phyloP scores from a whole-genome alignment of 2,329 filamentous ascomycete genomes.

The Trichoderma asperellum region DNA sequence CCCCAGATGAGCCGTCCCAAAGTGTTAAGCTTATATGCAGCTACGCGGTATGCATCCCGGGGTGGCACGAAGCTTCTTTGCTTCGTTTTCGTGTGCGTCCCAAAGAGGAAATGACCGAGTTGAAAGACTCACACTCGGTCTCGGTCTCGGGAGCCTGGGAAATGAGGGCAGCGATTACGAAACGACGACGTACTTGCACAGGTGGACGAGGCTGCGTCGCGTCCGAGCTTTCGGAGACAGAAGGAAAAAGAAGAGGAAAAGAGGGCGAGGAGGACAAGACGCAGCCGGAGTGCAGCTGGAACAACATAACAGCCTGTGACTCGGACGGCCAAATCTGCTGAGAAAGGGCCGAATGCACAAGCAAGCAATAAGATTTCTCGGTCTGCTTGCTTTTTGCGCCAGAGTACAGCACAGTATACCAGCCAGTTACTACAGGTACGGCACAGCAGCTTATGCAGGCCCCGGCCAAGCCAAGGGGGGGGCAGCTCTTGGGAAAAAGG shows the following conservation, averaged over 20 bases:
- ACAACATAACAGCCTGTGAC: slow-evolving; percentile 6
- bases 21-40: slow-evolving; percentile 14
- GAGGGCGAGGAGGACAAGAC: neutral
- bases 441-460: neutral
- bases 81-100: slow-evolving; percentile 23
- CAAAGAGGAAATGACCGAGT: slow-evolving; percentile 23
- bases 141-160: slow-evolving; percentile 18
- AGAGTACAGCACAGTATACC: neutral
- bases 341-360: slow-evolving; percentile 19
- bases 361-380: neutral
- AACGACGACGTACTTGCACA: slow-evolving; percentile 20
- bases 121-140: slow-evolving; percentile 12
- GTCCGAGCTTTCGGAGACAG: neutral
- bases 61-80: slow-evolving; percentile 13
- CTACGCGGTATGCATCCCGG: slow-evolving; percentile 8
- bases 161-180: slow-evolving; percentile 17
- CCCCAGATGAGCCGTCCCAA: neutral
- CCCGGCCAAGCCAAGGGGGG: neutral
- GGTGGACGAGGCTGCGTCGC: slow-evolving; percentile 5
- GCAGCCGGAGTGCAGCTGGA: neutral
- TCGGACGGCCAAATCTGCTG: neutral
- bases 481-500: neutral
- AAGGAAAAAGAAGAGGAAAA: neutral
- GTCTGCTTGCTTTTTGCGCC: neutral
- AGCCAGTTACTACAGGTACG: too few relatives aligned